Base-by-base conservation (phyloP, 805 yeast genomes). In the Spathaspora girioi region DNA sequence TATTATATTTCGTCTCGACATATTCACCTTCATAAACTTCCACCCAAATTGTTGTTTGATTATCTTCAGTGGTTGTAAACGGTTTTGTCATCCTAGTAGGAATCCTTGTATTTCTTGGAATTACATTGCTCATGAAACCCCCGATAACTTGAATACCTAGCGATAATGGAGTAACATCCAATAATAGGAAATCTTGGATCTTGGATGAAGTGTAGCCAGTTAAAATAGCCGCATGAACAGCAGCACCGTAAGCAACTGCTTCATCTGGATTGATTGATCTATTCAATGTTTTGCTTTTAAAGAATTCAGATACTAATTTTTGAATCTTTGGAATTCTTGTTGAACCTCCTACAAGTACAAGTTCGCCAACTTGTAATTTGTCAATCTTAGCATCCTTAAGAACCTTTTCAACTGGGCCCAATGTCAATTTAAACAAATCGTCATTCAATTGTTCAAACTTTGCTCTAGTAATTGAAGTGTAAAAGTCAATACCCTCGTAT, bases 221-320 rank as follows among this genome's bases (percentile, higher is more conserved):
- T 59, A 93, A 79, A 62, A 93, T 96, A 79, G 98, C 98, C 52
- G 97, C 98, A 79, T 93, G 98, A 57, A 93, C 97, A 58, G 99
- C 97, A 55, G 98, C 98, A 83, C 99, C 99, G 65, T 86, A 93
- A 43, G 98, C 99, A 67, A 93, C 98, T 70, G 99, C 99, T 81
- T 93, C 99, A 78, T 93, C 99, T 57, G 99, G 98, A 80, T 93
- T 93, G 67, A 93, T 93, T 65, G 97, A 93, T 83, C 92, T 93
- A 61, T 96, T 89, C 59, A 96, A 93, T 76, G 91, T 91, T 82
- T 94, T 93, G 65, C 97, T 97, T 66, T 87, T 84, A 69, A 93
- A 93, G 82, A 75, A 91, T 58, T 86, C 81, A 76, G 93, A 96
- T 61, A 93, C 82, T 65, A 93, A 81, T 76, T 89, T 87, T 79